A percentile compares a stretch with the other conserved stretches of the same genome.
Conservation (phyloP, 2,329 filamentous ascomycete species). For the Lithohypha guttulata region DNA sequence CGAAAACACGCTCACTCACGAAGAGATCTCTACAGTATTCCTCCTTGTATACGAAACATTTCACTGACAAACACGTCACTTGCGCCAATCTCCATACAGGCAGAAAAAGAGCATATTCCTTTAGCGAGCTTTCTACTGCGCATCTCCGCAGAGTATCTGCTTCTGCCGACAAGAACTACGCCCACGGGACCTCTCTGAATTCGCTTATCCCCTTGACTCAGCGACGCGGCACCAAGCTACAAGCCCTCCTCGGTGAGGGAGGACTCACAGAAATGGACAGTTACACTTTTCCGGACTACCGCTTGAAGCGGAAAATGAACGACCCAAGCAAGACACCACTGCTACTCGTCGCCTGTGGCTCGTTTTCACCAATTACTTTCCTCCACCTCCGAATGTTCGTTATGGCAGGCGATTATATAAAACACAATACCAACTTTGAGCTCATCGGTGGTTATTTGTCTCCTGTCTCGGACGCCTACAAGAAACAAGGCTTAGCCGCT, state of each 20-base stretch:
- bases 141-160: too few species aligned
- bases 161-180: too few species aligned
- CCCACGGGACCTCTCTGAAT: too few species aligned
- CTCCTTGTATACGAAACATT: too few species aligned
- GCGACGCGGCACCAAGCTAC: constrained; percentile 14
- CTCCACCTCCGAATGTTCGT: constrained; percentile 79
- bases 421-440: constrained; percentile 67
- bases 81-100: too few species aligned
- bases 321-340: constrained; percentile 39
- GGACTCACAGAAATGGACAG: constrained; percentile 24
- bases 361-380: constrained; percentile 64
- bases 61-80: too few species aligned
- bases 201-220: neutral
- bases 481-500: constrained; percentile 67
- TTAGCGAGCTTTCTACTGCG: too few species aligned
- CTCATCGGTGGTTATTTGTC: constrained; percentile 77
- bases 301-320: constrained; percentile 36
- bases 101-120: too few species aligned
- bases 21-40: too few species aligned
- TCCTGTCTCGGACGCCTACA: constrained; percentile 65
- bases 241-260: constrained; percentile 17
- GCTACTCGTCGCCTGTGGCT: constrained; percentile 41
- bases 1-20: too few species aligned
- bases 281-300: constrained; percentile 35
- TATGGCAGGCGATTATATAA: constrained; percentile 71